Base-by-base conservation (phyloP, 257 asterid species). In the Solanum raphanifolium region DNA sequence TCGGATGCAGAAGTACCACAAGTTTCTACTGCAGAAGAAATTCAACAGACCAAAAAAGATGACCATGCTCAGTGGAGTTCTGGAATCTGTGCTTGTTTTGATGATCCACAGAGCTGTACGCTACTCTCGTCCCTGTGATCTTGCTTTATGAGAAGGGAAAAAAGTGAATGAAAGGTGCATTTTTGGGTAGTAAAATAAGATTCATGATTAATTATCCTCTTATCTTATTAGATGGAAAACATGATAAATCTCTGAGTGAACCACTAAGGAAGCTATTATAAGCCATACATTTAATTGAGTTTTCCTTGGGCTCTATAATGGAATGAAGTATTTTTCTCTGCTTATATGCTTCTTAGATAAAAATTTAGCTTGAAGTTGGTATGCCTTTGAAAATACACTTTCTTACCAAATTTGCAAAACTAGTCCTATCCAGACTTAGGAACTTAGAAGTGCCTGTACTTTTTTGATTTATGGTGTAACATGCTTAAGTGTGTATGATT, bases 71-170 rank as follows among this genome's bases (percentile, higher is more conserved):
- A 91, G 88, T 96, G 99, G 99, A 92, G 97, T 81, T 96, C 99
- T 4, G 99, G 99, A 93, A 96, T 96, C 88, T 96, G 99, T 92
- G 99, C 99, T 90, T 96, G 99, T 91, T 96, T 91, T 79, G 99
- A 96, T 91, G 98, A 96, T 91, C 92, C 94, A 92, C 98, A 92
- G 93, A 96, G 99, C 94, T 96, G 99, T 96, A 93, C 87, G 98
- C 92, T 90, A 88, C 94, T 92, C 91, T 91, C 91, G 94, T 93
- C 92, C 92, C 89, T 83, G 91, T 91, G 92, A 89, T 92, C 92
- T 93, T 94, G 93, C 93, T 92, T 93, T 90, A 86, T 92, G 92
- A 85, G 93, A 93, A 91, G 91, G 92, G 92, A 90, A 83, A 90
- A 92, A 92, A 87, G 88, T 91, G 91, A 90, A 90, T 90, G 88